Percentiles rank a stretch among this genome's conserved stretches.
Evolutionary conservation across 352 stramenopile genomes (phyloP).

Genomic region (Globisporangium uncinulatum): DNA sequence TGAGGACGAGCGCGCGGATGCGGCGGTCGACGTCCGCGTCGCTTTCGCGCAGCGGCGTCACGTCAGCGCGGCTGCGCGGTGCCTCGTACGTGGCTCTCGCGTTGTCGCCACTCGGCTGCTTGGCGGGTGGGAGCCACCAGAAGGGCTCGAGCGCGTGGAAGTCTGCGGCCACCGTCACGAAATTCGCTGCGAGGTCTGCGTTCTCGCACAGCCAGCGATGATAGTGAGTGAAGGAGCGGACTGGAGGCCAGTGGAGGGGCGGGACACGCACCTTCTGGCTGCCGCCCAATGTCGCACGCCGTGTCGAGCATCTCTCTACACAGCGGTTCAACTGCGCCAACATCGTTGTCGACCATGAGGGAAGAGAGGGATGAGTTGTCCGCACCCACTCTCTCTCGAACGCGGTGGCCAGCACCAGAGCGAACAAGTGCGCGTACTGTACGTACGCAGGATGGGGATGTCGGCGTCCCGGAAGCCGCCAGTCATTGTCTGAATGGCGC

Average conservation of each 20-base stretch:
- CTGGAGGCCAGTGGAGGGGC: too few species aligned
- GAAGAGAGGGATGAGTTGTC: not conserved
- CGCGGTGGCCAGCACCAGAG: not conserved
- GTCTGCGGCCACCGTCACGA: conserved; percentile 25
- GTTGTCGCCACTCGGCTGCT: conserved; percentile 18
- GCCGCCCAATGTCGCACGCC: conserved; percentile 71
- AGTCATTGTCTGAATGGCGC: conserved; percentile 75
- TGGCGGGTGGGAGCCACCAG: conserved; percentile 60
- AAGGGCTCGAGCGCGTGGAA: conserved; percentile 38
- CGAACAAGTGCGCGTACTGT: not conserved
- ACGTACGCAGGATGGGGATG: conserved; percentile 52
- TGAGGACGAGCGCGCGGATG: conserved; percentile 58
- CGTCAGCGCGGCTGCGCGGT: conserved; percentile 27
- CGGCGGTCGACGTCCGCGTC: conserved; percentile 47
- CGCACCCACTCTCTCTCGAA: not conserved
- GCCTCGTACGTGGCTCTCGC: conserved; percentile 16
- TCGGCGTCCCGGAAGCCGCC: conserved; percentile 46
- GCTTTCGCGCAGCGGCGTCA: conserved; percentile 53
- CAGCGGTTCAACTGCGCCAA: conserved; percentile 44
- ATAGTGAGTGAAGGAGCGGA: not conserved
- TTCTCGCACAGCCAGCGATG: not conserved
- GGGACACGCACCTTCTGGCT: conserved; percentile 27
- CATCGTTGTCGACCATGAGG: not conserved
- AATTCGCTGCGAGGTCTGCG: conserved; percentile 34
- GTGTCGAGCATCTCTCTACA: conserved; percentile 85